Base-by-base conservation (phyloP, 352 stramenopile genomes). In the Phytophthora tubulina region DNA sequence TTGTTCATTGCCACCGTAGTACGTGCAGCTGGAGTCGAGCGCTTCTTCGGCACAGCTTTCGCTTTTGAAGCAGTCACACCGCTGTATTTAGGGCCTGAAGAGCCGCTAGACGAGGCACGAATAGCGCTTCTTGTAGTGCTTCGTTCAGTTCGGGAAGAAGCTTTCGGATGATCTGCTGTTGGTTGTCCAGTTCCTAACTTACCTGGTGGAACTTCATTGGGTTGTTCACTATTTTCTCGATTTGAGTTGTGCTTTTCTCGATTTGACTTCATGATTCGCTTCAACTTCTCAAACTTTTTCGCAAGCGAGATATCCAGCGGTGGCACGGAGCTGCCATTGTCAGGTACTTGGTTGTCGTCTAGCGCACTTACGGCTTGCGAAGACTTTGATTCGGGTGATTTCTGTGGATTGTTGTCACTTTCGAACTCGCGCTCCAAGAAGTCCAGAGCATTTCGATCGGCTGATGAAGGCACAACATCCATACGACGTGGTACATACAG, bases 271-370 rank as follows among this genome's bases (percentile, higher is more conserved):
- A 92, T 84, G 36, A 91, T 63, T 10, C 59, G 45, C 75, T 92
- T 94, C 15, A 94, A 59, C 41, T 84, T 61, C 53, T 88, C 79
- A 72, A 92, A 94, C 63, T 92, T 92, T 51, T 75, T 75, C n/a
- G 76, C 63, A 30, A 92, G 54, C 17, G 82, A 81, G 4, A 83
- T 60, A 45, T 85, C 75, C 30, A 84, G 53, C 14, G 58, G 67
- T 42, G 61, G 68, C 13, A 75, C 45, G 48, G 48, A 14, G 45
- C 15, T 38, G 39, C 51, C 8, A 33, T 55, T n/a, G 3, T 56
- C 41, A 10, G 35, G 17, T n/a, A 52, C 44, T 33, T 63, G 65
- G 27, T 76, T 81, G 27, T 67, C 77, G 41, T 64, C 72, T 2
- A 63, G 50, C 17, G 61, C 53, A 36, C 41, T 48, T 30, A 50